phyloP scores from a whole-genome alignment of 2,329 filamentous ascomycete genomes.

The Didymella exigua region DNA sequence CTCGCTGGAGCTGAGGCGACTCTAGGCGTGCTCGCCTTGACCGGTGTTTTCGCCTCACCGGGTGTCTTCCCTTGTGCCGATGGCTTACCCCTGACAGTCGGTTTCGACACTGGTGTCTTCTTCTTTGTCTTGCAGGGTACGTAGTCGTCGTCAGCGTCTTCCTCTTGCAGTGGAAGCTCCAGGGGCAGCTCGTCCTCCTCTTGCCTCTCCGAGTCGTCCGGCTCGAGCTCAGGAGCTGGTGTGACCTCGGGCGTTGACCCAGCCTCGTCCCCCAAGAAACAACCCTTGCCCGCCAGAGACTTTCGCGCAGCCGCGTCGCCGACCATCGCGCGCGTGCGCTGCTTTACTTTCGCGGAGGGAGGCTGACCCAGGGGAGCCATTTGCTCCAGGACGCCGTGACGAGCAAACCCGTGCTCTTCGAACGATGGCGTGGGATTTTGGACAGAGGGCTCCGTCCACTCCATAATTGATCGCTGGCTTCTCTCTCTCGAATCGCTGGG shows the following conservation, averaged over 20 bases:
- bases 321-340: conserved; percentile 56
- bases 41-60: conserved; percentile 34
- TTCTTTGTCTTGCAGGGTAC: conserved; percentile 46
- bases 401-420: conserved; percentile 74
- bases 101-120: conserved; percentile 38
- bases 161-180: conserved; percentile 43
- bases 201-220: conserved; percentile 47
- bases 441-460: conserved; percentile 64
- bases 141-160: conserved; percentile 56
- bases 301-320: conserved; percentile 46
- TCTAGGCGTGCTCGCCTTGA: conserved; percentile 34
- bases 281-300: conserved; percentile 50
- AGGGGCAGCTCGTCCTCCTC: conserved; percentile 46
- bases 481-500: conserved; percentile 41
- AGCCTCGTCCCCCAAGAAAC: conserved; percentile 48
- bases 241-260: conserved; percentile 55
- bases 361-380: conserved; percentile 82
- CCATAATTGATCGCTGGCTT: conserved; percentile 49
- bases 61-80: conserved; percentile 43
- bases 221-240: conserved; percentile 47
- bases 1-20: conserved; percentile 25
- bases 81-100: conserved; percentile 43
- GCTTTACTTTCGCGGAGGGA: conserved; percentile 67
- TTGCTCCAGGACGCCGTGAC: conserved; percentile 77
- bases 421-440: conserved; percentile 69